These are phyloP conservation scores for Trichomonascaceae sp. DNA, from an alignment of 1,139 yeast genomes.

Conservation along the genomic window DNA sequence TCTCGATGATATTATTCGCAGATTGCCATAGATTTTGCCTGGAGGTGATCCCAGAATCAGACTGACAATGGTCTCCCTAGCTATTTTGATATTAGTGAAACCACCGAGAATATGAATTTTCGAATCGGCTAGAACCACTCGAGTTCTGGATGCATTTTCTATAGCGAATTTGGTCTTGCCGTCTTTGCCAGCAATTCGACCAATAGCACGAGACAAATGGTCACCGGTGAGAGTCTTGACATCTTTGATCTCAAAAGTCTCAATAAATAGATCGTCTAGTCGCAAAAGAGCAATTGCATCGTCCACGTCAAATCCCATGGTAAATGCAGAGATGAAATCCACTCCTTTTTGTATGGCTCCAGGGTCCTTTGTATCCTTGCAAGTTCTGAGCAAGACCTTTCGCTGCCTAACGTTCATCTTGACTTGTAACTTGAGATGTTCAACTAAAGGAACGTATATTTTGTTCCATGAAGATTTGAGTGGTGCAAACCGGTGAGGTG, in stretches of 20 bases:
- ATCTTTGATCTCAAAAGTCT: slow-evolving; percentile 93
- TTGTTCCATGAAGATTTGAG: slow-evolving; percentile 85
- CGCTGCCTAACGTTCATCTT: slow-evolving; percentile 86
- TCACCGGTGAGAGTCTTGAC: slow-evolving; percentile 94
- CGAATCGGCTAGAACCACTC: slow-evolving; percentile 94
- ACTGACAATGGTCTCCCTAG: slow-evolving; percentile 92
- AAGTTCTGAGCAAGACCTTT: slow-evolving; percentile 82
- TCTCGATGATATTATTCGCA: slow-evolving; percentile 94
- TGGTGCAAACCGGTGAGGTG: slow-evolving; percentile 96
- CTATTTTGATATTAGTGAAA: slow-evolving; percentile 93
- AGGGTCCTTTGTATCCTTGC: slow-evolving; percentile 75
- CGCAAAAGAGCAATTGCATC: slow-evolving; percentile 93
- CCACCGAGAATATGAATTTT: slow-evolving; percentile 97
- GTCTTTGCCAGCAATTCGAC: slow-evolving; percentile 99
- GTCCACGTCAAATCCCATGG: slow-evolving; percentile 92
- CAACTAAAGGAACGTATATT: slow-evolving; percentile 92
- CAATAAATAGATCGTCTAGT: slow-evolving; percentile 91
- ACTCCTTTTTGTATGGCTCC: slow-evolving; percentile 98
- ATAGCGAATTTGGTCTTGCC: slow-evolving; percentile 98
- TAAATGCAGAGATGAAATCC: slow-evolving; percentile 90
- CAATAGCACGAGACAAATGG: slow-evolving; percentile 96
- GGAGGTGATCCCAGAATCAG: slow-evolving; percentile 97
- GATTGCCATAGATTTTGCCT: slow-evolving; percentile 94
- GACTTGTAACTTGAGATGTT: slow-evolving; percentile 88
- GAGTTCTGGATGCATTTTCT: slow-evolving; percentile 95